These are phyloP conservation scores for Pezicula rhizophila DNA, from an alignment of 2,329 filamentous ascomycete species.

Conservation along the genomic window DNA sequence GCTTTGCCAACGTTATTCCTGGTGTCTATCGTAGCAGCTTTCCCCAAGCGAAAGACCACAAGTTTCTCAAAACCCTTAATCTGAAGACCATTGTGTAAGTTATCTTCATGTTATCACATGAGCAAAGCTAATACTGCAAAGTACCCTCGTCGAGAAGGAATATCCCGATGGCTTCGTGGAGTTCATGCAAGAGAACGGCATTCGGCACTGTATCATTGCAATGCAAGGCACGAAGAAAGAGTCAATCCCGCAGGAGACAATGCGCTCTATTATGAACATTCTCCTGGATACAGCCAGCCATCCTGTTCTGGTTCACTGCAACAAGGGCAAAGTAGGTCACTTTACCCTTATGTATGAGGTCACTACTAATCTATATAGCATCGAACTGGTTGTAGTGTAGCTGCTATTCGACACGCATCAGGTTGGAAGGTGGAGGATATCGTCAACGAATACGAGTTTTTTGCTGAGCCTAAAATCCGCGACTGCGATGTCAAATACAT, in stretches of 20 bases:
- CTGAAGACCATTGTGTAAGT: conserved; percentile 76
- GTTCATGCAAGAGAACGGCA: conserved; percentile 62
- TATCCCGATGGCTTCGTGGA: conserved; percentile 43
- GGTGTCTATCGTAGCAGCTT: conserved; percentile 80
- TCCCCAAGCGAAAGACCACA: conserved; percentile 64
- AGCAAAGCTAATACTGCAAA: conserved; percentile 23
- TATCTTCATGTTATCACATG: conserved; percentile 3
- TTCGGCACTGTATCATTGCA: conserved; percentile 68
- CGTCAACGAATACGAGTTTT: conserved; percentile 67
- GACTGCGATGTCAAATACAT: conserved; percentile 57
- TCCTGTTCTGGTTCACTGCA: conserved; percentile 84
- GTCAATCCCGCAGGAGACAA: conserved; percentile 58
- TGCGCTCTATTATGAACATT: conserved; percentile 65
- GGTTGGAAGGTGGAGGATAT: conserved; percentile 59
- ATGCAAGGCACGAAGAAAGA: conserved; percentile 87
- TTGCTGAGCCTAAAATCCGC: conserved; percentile 53
- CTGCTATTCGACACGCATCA: conserved; percentile 66
- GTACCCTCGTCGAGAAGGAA: conserved; percentile 60
- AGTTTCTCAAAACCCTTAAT: conserved; percentile 59
- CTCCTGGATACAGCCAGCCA: conserved; percentile 69
- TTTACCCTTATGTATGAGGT: neutral
- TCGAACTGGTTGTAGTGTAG: conserved; percentile 84
- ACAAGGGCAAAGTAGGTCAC: conserved; percentile 68
- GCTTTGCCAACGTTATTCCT: conserved; percentile 70
- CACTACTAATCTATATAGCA: conserved; percentile 45